These are phyloP conservation scores for Dactylorhiza incarnata DNA, from an alignment of 106 monocot genomes.

Conservation along the genomic window DNA sequence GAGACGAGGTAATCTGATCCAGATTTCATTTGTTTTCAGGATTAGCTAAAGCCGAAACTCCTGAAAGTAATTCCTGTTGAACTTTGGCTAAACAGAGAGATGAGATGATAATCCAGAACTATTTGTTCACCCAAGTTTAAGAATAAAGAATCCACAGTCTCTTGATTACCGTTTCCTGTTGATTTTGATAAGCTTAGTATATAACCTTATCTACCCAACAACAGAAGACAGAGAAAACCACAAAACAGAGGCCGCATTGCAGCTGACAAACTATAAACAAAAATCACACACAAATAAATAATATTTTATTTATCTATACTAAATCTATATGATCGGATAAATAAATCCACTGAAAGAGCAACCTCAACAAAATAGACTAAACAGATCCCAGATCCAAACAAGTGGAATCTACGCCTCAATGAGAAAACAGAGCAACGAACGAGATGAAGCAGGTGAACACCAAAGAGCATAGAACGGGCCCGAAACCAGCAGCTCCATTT, in stretches of 20 bases:
- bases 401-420: background rate
- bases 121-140: too few relatives aligned
- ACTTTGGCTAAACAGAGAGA: too few relatives aligned
- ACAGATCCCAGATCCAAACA: background rate
- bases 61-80: too few relatives aligned
- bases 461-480: background rate
- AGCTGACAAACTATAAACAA: background rate
- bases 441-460: background rate
- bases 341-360: constrained; percentile 3
- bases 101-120: too few relatives aligned
- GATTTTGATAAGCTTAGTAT: too few relatives aligned
- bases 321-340: background rate
- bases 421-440: constrained; percentile 1
- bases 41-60: too few relatives aligned
- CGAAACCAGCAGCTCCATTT: background rate
- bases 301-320: background rate
- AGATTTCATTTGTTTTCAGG: too few relatives aligned
- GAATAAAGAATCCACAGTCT: too few relatives aligned
- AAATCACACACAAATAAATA: background rate
- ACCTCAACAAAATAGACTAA: background rate
- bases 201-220: too few relatives aligned
- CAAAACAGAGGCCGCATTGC: background rate
- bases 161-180: too few relatives aligned
- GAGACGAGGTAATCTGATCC: too few relatives aligned
- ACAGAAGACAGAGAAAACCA: too few relatives aligned